Evolutionary conservation across 2,329 filamentous ascomycete genomes (phyloP).

Genomic region (Verticillium dahliae): DNA sequence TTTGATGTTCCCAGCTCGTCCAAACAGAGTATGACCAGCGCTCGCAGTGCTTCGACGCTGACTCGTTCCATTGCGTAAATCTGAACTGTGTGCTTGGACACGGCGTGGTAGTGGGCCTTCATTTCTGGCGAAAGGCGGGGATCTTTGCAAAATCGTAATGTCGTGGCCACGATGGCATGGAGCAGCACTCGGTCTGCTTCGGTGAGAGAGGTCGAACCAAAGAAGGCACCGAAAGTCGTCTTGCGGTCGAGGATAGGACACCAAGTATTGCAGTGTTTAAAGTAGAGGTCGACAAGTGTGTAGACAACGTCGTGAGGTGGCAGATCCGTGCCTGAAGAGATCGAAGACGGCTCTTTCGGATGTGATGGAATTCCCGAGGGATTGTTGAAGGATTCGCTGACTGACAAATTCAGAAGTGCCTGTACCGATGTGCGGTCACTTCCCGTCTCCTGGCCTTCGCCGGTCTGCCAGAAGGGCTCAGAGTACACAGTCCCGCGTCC

Average conservation of each 20-base stretch:
- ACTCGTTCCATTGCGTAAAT: slow-evolving; percentile 34
- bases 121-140: slow-evolving; percentile 28
- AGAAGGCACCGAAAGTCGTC: slow-evolving; percentile 31
- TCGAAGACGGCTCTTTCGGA: slow-evolving; percentile 18
- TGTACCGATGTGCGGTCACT: slow-evolving; percentile 13
- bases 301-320: slow-evolving; percentile 56
- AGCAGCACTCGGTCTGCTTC: slow-evolving; percentile 33
- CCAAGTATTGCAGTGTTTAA: slow-evolving; percentile 60
- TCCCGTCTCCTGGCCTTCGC: slow-evolving; percentile 14
- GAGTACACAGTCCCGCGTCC: slow-evolving; percentile 34
- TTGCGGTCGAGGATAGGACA: slow-evolving; percentile 37
- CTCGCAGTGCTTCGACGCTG: slow-evolving; percentile 29
- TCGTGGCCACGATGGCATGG: slow-evolving; percentile 36
- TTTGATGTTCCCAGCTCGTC: slow-evolving; percentile 36
- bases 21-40: slow-evolving; percentile 32
- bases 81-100: slow-evolving; percentile 31
- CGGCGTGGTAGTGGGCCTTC: slow-evolving; percentile 29
- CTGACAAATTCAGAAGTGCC: slow-evolving; percentile 11
- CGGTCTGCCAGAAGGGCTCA: slow-evolving; percentile 19
- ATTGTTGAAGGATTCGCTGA: slow-evolving; percentile 6
- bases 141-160: slow-evolving; percentile 33
- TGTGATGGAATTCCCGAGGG: background rate
- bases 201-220: slow-evolving; percentile 29
- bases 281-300: slow-evolving; percentile 53
- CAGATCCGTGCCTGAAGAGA: slow-evolving; percentile 38